Percentiles rank a stretch among this genome's conserved stretches.
These are phyloP conservation scores for Lactifluus volemus DNA, from an alignment of 768 basidiomycete species.

Conservation along the genomic window DNA sequence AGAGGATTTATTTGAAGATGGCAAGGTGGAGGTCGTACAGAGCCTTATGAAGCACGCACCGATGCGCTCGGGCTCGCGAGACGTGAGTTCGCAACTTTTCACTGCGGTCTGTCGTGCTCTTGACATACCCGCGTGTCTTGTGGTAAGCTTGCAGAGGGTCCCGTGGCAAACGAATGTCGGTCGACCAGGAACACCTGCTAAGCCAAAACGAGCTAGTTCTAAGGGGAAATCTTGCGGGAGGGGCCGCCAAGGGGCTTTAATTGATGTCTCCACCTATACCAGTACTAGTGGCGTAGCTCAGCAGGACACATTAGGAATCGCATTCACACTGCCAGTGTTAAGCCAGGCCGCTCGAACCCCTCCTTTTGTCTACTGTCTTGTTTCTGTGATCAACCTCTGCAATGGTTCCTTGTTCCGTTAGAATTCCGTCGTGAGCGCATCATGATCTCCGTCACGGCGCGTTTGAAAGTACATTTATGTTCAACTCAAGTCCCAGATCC, in stretches of 20 bases:
- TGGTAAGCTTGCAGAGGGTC: slow-evolving; percentile 85
- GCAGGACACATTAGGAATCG: too few relatives aligned
- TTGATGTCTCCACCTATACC: too few relatives aligned
- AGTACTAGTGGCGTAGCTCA: too few relatives aligned
- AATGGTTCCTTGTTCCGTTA: too few relatives aligned
- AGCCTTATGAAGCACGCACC: slow-evolving; percentile 90
- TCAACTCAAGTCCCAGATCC: too few relatives aligned
- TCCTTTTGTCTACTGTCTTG: too few relatives aligned
- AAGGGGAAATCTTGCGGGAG: slow-evolving; percentile 67
- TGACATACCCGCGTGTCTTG: slow-evolving; percentile 77
- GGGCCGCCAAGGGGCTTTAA: slow-evolving; percentile 43
- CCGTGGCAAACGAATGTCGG: slow-evolving; percentile 75
- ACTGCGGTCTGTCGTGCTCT: slow-evolving; percentile 82
- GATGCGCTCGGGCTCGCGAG: slow-evolving; percentile 70
- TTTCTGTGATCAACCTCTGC: too few relatives aligned
- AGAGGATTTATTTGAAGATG: slow-evolving; percentile 38
- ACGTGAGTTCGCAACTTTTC: slow-evolving; percentile 85
- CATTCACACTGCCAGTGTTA: too few relatives aligned
- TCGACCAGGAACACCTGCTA: slow-evolving; percentile 41
- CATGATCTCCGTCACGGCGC: too few relatives aligned
- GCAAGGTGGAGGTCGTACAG: slow-evolving; percentile 53
- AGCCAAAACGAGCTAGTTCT: slow-evolving; percentile 43
- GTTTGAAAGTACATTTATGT: too few relatives aligned
- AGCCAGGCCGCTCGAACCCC: too few relatives aligned
- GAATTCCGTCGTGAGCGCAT: too few relatives aligned